Conservation (phyloP, 495 filamentous ascomycete species). For the Xylaria venustula region DNA sequence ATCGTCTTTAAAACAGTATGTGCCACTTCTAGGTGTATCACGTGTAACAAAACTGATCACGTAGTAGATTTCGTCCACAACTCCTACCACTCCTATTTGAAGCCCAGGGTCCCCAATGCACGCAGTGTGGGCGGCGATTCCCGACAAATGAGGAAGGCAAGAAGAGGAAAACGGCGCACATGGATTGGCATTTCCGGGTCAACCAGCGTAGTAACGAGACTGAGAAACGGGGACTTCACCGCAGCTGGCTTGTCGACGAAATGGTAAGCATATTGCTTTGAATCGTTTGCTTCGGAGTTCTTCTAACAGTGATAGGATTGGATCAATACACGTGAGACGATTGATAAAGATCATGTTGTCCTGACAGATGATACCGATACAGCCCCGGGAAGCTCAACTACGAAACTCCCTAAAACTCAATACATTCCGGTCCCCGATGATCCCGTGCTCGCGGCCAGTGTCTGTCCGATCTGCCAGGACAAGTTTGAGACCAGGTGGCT, state of each 20-base stretch:
- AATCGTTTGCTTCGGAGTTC: not conserved
- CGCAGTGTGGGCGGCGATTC: constrained; percentile 88
- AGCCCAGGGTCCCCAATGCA: constrained; percentile 76
- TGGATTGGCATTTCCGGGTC: constrained; percentile 97
- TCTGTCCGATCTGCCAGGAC: constrained; percentile 94
- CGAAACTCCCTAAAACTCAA: constrained; percentile 57
- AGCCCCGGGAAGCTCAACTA: constrained; percentile 12
- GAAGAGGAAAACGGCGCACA: constrained; percentile 82
- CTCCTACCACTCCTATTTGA: constrained; percentile 74
- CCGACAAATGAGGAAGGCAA: constrained; percentile 71
- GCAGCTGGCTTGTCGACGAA: constrained; percentile 93
- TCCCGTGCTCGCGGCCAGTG: constrained; percentile 62
- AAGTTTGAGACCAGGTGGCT: constrained; percentile 86
- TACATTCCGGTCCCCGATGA: constrained; percentile 84
- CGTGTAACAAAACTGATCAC: constrained; percentile 19
- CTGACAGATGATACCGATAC: constrained; percentile 26
- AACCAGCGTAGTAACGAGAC: constrained; percentile 85
- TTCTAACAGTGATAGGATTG: constrained; percentile 61
- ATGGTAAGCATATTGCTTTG: constrained; percentile 57
- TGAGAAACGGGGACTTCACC: constrained; percentile 76
- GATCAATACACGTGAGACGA: constrained; percentile 76
- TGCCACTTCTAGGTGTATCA: constrained; percentile 17
- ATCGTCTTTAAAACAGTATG: constrained; percentile 76
- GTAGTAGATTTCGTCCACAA: constrained; percentile 66
- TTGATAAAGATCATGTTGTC: constrained; percentile 58